A percentile compares a stretch with the other conserved stretches of the same genome.
Evolutionary conservation across 345 rosid genomes (phyloP).

Genomic region (Hevea brasiliensis): DNA sequence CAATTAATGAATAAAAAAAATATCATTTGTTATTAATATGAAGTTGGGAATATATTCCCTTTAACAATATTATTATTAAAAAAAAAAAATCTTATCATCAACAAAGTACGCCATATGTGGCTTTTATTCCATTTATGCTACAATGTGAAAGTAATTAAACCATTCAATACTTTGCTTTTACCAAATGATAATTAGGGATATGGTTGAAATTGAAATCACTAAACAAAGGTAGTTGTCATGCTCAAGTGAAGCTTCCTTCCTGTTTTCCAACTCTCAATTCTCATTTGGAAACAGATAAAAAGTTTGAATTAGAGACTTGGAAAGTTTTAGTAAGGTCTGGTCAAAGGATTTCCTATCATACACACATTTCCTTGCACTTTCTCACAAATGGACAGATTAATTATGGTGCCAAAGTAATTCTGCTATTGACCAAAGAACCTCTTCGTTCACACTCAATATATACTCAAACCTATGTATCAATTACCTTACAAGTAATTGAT

Average conservation of each 20-base stretch:
- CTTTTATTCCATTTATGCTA: no score
- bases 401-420: background rate
- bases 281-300: background rate
- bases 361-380: conserved; percentile 28
- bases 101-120: no score
- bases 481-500: no score
- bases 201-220: background rate
- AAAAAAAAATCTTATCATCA: no score
- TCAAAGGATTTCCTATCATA: background rate
- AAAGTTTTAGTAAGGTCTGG: conserved; percentile 7
- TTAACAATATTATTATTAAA: no score
- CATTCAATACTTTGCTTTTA: background rate
- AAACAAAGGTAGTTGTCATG: background rate
- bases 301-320: background rate
- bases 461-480: no score
- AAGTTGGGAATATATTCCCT: no score
- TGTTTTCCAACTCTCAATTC: conserved; percentile 5
- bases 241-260: conserved; percentile 18
- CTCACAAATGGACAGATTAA: no score
- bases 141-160: background rate
- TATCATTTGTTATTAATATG: no score
- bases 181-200: background rate
- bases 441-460: background rate
- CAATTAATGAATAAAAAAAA: no score
- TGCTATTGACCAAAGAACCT: background rate